Evolutionary conservation across 2,329 filamentous ascomycete species (phyloP).

Genomic region (Calonectria pseudoturangicola): DNA sequence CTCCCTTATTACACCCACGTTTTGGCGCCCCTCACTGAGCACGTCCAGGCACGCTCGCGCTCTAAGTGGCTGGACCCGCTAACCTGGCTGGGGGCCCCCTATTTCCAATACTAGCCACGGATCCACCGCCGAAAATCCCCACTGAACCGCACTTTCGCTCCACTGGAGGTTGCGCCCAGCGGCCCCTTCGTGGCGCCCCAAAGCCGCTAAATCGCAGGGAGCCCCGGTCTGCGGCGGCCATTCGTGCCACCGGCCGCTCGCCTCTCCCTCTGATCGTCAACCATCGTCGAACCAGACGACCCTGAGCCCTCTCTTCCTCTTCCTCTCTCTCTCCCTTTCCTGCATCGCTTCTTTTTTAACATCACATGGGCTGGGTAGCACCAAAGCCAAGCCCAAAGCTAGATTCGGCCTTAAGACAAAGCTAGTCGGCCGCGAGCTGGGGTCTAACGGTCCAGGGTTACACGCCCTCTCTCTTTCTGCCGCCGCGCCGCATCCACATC

Average conservation of each 20-base stretch:
- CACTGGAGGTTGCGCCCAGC: constrained; percentile 33
- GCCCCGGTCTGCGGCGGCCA: constrained; percentile 36
- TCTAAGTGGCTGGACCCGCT: constrained; percentile 30
- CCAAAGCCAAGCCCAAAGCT: constrained; percentile 32
- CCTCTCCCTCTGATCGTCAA: constrained; percentile 30
- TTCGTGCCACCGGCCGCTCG: constrained; percentile 35
- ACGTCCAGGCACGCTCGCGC: constrained; percentile 27
- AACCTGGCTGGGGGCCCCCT: constrained; percentile 32
- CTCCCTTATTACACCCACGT: constrained; percentile 23
- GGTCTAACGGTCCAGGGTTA: constrained; percentile 30
- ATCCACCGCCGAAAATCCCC: constrained; percentile 30
- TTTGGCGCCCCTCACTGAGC: constrained; percentile 20
- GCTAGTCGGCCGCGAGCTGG: constrained; percentile 26
- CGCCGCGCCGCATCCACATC: constrained; percentile 22
- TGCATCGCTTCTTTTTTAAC: constrained; percentile 26
- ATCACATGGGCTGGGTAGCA: constrained; percentile 30
- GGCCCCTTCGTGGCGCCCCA: constrained; percentile 30
- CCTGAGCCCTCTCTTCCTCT: constrained; percentile 35
- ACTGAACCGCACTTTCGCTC: constrained; percentile 29
- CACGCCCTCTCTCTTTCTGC: constrained; percentile 35
- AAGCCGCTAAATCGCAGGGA: constrained; percentile 38
- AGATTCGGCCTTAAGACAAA: constrained; percentile 49
- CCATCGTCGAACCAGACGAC: constrained; percentile 15
- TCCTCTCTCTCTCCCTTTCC: constrained; percentile 34
- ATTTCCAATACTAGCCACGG: constrained; percentile 32